A percentile compares a stretch with the other conserved stretches of the same genome.
Evolutionary conservation across 345 rosid genomes (phyloP).

Genomic region (Combretum micranthum): DNA sequence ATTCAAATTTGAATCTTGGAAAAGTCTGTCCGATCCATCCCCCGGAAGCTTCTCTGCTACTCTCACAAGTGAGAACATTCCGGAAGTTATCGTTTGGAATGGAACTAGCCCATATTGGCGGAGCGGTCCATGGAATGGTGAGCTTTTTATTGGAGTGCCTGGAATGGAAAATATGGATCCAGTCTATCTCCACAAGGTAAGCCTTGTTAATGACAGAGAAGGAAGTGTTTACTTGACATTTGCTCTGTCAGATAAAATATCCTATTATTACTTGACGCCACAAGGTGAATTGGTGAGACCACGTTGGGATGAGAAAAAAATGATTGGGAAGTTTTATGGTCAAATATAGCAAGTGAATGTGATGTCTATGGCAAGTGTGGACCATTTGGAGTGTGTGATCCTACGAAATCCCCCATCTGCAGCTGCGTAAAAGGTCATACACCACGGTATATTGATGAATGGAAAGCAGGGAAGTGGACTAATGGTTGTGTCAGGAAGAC

Average conservation of each 20-base stretch:
- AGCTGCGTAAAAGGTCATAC: constrained; percentile 15
- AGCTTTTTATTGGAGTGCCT: constrained; percentile 13
- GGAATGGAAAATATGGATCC: constrained; percentile 3
- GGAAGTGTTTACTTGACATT: constrained; percentile 16
- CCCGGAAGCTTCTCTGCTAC: constrained; percentile 15
- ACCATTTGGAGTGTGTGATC: constrained; percentile 20
- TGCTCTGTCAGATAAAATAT: background rate
- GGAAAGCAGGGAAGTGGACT: constrained; percentile 23
- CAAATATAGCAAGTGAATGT: constrained; percentile 9
- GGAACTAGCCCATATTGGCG: constrained; percentile 29
- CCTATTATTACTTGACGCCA: background rate
- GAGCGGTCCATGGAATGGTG: constrained; percentile 52
- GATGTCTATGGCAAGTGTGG: constrained; percentile 50
- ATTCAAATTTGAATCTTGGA: constrained; percentile 20
- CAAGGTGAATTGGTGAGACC: constrained; percentile 2
- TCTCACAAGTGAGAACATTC: constrained; percentile 14
- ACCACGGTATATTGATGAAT: constrained; percentile 13
- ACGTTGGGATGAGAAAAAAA: background rate
- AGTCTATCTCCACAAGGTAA: constrained; percentile 13
- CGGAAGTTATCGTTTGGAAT: constrained; percentile 38
- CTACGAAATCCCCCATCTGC: constrained; percentile 16
- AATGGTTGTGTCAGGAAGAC: constrained; percentile 19
- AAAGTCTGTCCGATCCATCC: constrained; percentile 24
- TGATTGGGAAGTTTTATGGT: background rate
- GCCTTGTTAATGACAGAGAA: constrained; percentile 9